These are phyloP conservation scores for Excoecaria cochinchinensis DNA, from an alignment of 345 rosid genomes.

Conservation along the genomic window DNA sequence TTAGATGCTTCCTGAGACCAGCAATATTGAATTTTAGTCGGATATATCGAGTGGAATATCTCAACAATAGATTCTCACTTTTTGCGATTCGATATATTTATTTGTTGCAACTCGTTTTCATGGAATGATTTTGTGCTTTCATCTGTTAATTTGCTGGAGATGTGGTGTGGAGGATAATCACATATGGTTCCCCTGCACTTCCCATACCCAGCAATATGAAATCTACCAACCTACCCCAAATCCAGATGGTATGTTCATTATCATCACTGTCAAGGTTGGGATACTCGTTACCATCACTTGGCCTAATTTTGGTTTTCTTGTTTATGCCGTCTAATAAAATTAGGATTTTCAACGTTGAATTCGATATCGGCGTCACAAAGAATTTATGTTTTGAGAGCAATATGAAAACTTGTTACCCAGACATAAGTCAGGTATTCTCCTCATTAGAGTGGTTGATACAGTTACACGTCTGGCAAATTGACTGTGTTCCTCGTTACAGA, in stretches of 20 bases:
- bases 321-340: neutral
- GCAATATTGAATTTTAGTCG: constrained; percentile 22
- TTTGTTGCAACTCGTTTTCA: neutral
- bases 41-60: constrained; percentile 29
- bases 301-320: neutral
- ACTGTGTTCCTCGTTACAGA: constrained; percentile 57
- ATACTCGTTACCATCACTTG: neutral
- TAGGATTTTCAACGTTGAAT: neutral
- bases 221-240: constrained; percentile 25
- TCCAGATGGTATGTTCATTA: constrained; percentile 26
- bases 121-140: neutral
- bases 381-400: neutral
- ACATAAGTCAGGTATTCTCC: constrained; percentile 64
- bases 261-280: constrained; percentile 44
- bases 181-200: constrained; percentile 26
- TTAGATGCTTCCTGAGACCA: constrained; percentile 28
- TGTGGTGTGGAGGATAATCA: constrained; percentile 34
- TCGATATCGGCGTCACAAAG: neutral
- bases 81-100: constrained; percentile 25
- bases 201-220: constrained; percentile 40
- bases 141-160: constrained; percentile 27
- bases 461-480: constrained; percentile 67
- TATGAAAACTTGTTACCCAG: constrained; percentile 27
- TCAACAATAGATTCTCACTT: constrained; percentile 15
- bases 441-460: constrained; percentile 45